Base-by-base conservation (phyloP, 805 yeast genomes). In the Isabelozyma heimii region DNA sequence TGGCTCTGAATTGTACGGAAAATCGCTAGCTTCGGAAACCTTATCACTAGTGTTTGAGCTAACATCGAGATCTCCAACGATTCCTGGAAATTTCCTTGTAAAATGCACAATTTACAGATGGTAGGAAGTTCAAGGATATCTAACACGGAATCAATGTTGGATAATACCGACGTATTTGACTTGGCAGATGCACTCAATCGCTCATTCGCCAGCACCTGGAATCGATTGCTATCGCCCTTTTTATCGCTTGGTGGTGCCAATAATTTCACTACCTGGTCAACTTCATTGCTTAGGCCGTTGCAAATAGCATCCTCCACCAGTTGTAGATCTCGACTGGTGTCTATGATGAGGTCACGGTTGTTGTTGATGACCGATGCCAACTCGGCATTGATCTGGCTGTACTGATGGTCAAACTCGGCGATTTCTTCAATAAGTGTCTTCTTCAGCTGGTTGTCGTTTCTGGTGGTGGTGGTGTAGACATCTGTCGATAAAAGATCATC, bases 71-170 rank as follows among this genome's bases (percentile, higher is more conserved):
- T 80, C 62, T 92, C 96, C 35, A 92, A 77, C 8, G 97, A 91
- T 59, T 91, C 96, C 33, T 90, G 87, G 61, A 91, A 94, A 59
- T 87, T 88, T 0, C 97, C 97, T 43, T 87, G 85, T 43, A 82
- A 76, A 9, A 91, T 89, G 66, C 97, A 89, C n/a, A 91, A 83
- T 43, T 84, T 78, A 33, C 92, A 84, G 43, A 92, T 65, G 1
- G 95, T 78, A 1, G 99, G 97, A 33, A 94, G 70, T 60, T 89
- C 96, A 55, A 92, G 71, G 8, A 91, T 77, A 57, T 89, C 96
- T 51, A 86, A 78, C 9, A 91, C 75, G 38, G 83, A 80, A 52
- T 85, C 91, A 59, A 90, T 78, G 55, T 87, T 85, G 43, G 77
- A 76, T 40, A 84, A 67, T 27, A 85, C 76, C 4, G 68, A 57